Evolutionary conservation across 2,329 filamentous ascomycete genomes (phyloP), one percentile per base, ranked within the genome.

Genomic region (Byssothecium circinans): DNA sequence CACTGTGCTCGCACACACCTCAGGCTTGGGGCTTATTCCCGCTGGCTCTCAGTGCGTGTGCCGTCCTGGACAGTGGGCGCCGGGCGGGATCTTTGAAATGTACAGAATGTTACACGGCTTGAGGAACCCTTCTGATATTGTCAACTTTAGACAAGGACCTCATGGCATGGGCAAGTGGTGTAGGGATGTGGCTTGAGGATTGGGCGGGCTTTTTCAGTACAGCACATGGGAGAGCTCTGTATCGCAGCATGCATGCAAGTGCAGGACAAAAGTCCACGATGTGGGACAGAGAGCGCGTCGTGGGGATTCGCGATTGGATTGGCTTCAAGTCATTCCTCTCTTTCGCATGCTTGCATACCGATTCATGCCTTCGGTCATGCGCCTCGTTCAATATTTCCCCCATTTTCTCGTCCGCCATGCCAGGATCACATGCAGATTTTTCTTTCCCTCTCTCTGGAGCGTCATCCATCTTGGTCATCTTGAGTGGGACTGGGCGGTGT

Each of bases 311-410:
- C 29, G 29, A 32, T 17, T 37, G 35, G 20, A 25, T 25, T 25
- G 23, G 43, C 34, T 8, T n/a, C n/a, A n/a, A 14, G 36, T 33
- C 35, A 8, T 23, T 41, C 32, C 18, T 40, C 43, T 47, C 22
- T 36, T 30, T 43, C 33, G 22, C 29, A 15, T 32, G 25, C 35
- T 47, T 49, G 46, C 50, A 46, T 47, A 29, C 47, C 50, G 30
- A 50, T 33, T 49, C 50, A 45, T 47, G 44, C 49, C 47, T 50
- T 53, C 51, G 46, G 49, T 51, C 49, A 51, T 42, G 49, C 44
- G 49, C 20, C 39, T n/a, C 14, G n/a, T 2, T 33, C 11, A 36
- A 44, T 44, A 25, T 34, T 47, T 29, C 39, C 12, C 30, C 34
- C 25, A 17, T 33, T 23, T 37, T 22, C 29, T 47, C 36, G 41